phyloP scores from a whole-genome alignment of 495 filamentous ascomycete species.

The Penicillium longicatenatum region DNA sequence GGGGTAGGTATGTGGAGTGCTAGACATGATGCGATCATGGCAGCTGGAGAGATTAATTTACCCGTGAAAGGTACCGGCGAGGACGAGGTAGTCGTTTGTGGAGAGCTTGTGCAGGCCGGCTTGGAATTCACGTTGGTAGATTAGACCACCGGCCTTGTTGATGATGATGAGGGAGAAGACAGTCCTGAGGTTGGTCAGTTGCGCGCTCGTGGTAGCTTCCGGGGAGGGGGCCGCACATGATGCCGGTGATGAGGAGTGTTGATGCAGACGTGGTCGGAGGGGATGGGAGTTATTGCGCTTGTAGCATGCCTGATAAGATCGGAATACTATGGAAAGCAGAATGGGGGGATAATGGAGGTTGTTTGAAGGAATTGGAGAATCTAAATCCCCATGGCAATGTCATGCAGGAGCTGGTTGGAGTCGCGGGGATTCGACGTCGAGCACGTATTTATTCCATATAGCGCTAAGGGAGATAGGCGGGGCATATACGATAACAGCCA shows the following conservation, averaged over 20 bases:
- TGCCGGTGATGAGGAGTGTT: conserved; percentile 10
- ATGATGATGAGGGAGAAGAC: conserved; percentile 94
- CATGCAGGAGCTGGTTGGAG: conserved; percentile 5
- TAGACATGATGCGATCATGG: not conserved
- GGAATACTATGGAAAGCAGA: not conserved
- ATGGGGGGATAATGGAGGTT: not conserved
- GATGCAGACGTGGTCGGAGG: conserved; percentile 18
- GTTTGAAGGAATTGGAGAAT: conserved; percentile 3
- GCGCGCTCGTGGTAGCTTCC: conserved; percentile 6
- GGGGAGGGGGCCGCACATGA: conserved; percentile 22
- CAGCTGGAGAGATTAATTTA: conserved; percentile 33
- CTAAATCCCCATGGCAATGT: not conserved
- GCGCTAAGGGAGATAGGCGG: not conserved
- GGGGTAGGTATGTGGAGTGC: not conserved
- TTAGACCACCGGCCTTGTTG: conserved; percentile 95
- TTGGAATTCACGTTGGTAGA: conserved; percentile 93
- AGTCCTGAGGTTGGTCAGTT: conserved; percentile 60
- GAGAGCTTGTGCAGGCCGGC: conserved; percentile 79
- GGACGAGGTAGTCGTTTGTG: conserved; percentile 92
- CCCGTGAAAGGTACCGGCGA: conserved; percentile 98
- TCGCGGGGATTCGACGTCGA: conserved; percentile 13
- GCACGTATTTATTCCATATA: not conserved
- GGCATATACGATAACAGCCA: not conserved
- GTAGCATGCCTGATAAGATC: conserved; percentile 17
- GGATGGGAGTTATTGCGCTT: conserved; percentile 9